phyloP scores from a whole-genome alignment of 1,139 yeast species.

The Geotrichum carabidarum region DNA sequence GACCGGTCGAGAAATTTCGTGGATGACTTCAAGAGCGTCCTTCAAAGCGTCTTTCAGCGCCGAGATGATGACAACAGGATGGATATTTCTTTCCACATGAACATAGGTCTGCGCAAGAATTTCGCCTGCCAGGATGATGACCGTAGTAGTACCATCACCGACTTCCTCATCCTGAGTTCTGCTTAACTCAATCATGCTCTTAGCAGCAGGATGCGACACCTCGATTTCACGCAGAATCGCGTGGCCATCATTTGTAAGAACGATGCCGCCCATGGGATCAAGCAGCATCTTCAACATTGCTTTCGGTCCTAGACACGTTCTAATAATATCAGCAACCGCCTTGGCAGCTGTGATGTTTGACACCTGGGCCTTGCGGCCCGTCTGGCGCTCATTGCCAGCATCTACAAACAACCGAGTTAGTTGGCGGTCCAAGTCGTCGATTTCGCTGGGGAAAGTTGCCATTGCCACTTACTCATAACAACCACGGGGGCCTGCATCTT shows the following conservation, averaged over 20 bases:
- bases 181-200: conserved; percentile 93
- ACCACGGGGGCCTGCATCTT: conserved; percentile 65
- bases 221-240: conserved; percentile 97
- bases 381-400: conserved; percentile 87
- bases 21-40: conserved; percentile 86
- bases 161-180: conserved; percentile 99
- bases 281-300: conserved; percentile 97
- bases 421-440: not conserved
- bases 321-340: conserved; percentile 93
- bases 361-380: conserved; percentile 95
- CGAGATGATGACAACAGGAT: conserved; percentile 92
- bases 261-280: conserved; percentile 99
- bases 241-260: conserved; percentile 95
- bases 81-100: conserved; percentile 85
- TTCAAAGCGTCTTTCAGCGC: conserved; percentile 87
- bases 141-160: conserved; percentile 98
- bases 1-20: conserved; percentile 77
- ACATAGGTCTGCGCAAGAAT: conserved; percentile 93
- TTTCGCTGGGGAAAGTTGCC: not conserved
- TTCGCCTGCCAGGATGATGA: conserved; percentile 88
- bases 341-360: conserved; percentile 98
- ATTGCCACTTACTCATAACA: conserved; percentile 45
- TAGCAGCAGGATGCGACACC: conserved; percentile 96
- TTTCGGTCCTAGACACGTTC: conserved; percentile 98
- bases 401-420: conserved; percentile 34